These are phyloP conservation scores for Aspergillus sp. DNA, from an alignment of 2,329 filamentous ascomycete genomes.

Conservation along the genomic window DNA sequence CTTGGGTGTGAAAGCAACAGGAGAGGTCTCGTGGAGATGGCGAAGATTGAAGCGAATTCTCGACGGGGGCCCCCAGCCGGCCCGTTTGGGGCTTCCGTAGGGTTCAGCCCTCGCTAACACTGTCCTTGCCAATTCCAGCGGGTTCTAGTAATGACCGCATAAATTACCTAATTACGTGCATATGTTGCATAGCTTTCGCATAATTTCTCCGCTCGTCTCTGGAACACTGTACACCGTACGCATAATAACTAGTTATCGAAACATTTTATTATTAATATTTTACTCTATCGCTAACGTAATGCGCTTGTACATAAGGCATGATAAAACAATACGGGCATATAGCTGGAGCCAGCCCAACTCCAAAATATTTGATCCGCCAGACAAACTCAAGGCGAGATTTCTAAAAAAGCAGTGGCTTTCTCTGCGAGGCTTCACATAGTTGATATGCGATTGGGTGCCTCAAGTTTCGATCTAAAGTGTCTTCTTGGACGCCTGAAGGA, in stretches of 20 bases:
- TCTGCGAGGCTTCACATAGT: conserved; percentile 12
- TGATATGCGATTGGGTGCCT: conserved; percentile 11
- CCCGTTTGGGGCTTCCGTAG: conserved; percentile 32
- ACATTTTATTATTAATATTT: conserved; percentile 1
- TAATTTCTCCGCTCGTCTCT: neutral
- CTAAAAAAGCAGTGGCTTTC: neutral
- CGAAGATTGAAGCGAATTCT: conserved; percentile 38
- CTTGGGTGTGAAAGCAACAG: conserved; percentile 34
- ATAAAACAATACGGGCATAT: conserved; percentile 1
- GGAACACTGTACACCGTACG: neutral
- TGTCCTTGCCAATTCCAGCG: conserved; percentile 20
- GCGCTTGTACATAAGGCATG: conserved; percentile 7
- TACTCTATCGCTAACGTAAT: conserved; percentile 20
- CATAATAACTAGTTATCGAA: neutral
- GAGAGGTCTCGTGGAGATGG: conserved; percentile 33
- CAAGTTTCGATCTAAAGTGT: conserved; percentile 16
- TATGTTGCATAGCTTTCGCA: neutral
- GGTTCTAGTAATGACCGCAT: neutral
- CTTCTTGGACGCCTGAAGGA: conserved; percentile 28
- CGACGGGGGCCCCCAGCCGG: conserved; percentile 23
- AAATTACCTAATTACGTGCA: neutral
- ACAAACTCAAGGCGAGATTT: neutral
- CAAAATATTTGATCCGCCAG: neutral
- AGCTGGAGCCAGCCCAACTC: conserved; percentile 2
- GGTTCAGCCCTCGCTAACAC: conserved; percentile 43